A percentile compares a stretch with the other conserved stretches of the same genome.
Conservation (phyloP, 139 green algal genomes). For the Chlorokybus atmophyticus region DNA sequence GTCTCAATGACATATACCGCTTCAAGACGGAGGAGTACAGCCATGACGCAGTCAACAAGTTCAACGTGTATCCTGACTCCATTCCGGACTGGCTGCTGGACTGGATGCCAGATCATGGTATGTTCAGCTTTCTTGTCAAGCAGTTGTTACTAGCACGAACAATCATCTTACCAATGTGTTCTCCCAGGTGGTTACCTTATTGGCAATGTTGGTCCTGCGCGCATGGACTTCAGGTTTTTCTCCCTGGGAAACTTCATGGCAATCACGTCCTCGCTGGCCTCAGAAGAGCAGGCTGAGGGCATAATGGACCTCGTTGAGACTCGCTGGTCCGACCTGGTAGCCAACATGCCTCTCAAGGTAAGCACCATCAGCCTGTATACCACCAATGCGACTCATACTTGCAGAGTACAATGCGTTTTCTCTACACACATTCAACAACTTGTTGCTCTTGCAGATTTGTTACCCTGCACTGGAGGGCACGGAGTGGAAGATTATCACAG, state of each 20-base stretch:
- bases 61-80: slow-evolving; percentile 22
- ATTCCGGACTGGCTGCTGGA: slow-evolving; percentile 3
- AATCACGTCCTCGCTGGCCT: slow-evolving; percentile 18
- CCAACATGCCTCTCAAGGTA: slow-evolving; percentile 25
- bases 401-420: too few species aligned
- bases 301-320: slow-evolving; percentile 29
- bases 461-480: slow-evolving; percentile 22
- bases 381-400: too few species aligned
- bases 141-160: too few species aligned
- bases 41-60: slow-evolving; percentile 21
- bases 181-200: slow-evolving; percentile 25
- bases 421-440: slow-evolving; percentile 1
- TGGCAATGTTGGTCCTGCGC: slow-evolving; percentile 22
- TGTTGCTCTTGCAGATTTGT: background rate
- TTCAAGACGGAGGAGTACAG: slow-evolving; percentile 32
- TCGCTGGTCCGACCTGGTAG: slow-evolving; percentile 24
- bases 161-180: too few species aligned
- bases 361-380: too few species aligned
- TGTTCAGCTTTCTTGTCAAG: too few species aligned
- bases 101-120: slow-evolving; percentile 21
- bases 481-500: slow-evolving; percentile 25
- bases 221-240: slow-evolving; percentile 29
- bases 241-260: slow-evolving; percentile 23
- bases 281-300: slow-evolving; percentile 7
- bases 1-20: slow-evolving; percentile 22